Base-by-base conservation (phyloP, 176 grass and related monocot species). In the Guadua angustifolia region DNA sequence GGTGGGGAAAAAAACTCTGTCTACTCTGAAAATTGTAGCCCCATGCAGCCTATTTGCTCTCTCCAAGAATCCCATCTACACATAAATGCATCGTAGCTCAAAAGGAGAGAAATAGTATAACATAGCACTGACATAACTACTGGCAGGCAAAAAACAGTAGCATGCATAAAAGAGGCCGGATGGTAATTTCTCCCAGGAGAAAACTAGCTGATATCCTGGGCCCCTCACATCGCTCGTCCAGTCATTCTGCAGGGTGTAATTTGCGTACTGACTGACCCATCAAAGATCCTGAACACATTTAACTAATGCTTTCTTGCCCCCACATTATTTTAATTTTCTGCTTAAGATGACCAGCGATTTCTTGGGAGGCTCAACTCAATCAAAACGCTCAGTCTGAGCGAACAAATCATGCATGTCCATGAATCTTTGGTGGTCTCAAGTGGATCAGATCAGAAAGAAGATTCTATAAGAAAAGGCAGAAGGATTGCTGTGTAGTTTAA, bases 341-440 rank as follows among this genome's bases (percentile, higher is more conserved):
- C 44, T 36, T 45, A 12, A 6, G 35, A 45, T 75, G 57, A 10
- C 9, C 33, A 52, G 1, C 29, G 38, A 43, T 53, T 7, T 77
- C 38, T 70, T 69, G 35, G 75, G 57, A 59, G n/a, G 9, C 57
- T 12, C 58, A 59, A 1, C 9, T 59, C 66, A 43, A 56, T 43
- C n/a, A 6, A 6, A 6, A 79, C 52, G 45, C 44, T 33, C 56
- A 16, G 16, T 21, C n/a, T 4, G 44, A 72, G 14, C 6, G 66
- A 63, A 15, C 44, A 44, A 56, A 70, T 69, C 36, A 58, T 58
- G 59, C 47, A 25, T 25, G 78, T 10, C 60, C 69, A 59, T 68
- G 78, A 81, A 87, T 75, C 61, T 81, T 75, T 75, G 71, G 61
- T 66, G 38, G 51, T 80, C 47, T 58, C 59, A 13, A 47, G 47